These are phyloP conservation scores for Debaryomyces sp. DNA, from an alignment of 1,139 yeast genomes.

Conservation along the genomic window DNA sequence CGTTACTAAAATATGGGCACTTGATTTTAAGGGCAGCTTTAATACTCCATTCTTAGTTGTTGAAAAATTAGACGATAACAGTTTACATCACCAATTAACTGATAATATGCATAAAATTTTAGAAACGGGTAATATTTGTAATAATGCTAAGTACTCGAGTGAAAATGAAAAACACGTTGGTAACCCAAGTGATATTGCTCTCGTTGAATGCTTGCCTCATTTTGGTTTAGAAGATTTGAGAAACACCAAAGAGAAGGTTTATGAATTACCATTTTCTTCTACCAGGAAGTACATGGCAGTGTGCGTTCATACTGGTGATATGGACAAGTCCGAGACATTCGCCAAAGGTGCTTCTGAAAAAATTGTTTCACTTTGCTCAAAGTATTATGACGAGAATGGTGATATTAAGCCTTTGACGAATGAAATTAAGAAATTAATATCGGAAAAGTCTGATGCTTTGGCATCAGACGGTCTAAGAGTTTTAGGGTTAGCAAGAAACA, in stretches of 20 bases:
- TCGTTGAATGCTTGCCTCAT: constrained; percentile 70
- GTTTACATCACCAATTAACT: constrained; percentile 49
- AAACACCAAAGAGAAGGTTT: constrained; percentile 55
- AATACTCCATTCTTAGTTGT: constrained; percentile 50
- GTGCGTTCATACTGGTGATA: constrained; percentile 59
- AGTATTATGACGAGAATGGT: constrained; percentile 62
- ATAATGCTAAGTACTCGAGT: constrained; percentile 70
- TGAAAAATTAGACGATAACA: constrained; percentile 44
- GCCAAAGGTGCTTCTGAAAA: constrained; percentile 91
- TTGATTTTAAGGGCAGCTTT: constrained; percentile 63
- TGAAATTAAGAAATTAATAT: constrained; percentile 46
- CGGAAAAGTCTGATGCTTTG: constrained; percentile 59
- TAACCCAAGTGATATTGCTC: constrained; percentile 92
- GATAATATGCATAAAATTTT: constrained; percentile 57
- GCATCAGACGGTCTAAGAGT: constrained; percentile 89
- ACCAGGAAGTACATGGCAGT: constrained; percentile 89
- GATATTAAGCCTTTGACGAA: constrained; percentile 55
- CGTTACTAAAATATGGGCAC: constrained; percentile 82
- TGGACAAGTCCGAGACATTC: constrained; percentile 56
- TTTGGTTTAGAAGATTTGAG: constrained; percentile 77
- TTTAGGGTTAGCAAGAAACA: constrained; percentile 71
- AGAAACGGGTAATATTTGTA: constrained; percentile 77
- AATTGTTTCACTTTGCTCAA: constrained; percentile 62
- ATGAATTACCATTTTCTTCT: constrained; percentile 86
- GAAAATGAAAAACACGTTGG: constrained; percentile 80